These are phyloP conservation scores for Tylopilus cervinicoccineus DNA, from an alignment of 768 basidiomycete genomes.

Conservation along the genomic window DNA sequence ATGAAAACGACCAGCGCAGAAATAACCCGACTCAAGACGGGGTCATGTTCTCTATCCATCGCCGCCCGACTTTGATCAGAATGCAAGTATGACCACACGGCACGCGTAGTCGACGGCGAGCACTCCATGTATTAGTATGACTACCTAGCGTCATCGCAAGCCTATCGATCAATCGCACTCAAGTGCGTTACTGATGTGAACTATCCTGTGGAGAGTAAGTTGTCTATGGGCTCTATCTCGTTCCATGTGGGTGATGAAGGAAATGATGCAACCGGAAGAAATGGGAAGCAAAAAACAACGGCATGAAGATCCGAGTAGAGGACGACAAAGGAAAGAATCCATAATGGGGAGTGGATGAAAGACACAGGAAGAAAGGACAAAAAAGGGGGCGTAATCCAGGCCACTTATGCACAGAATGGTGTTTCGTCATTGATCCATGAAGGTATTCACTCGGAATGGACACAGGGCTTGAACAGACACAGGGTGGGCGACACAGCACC, in stretches of 20 bases:
- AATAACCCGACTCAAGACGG: too few relatives aligned
- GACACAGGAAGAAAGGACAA: not conserved
- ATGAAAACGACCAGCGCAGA: too few relatives aligned
- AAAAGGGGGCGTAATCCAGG: not conserved
- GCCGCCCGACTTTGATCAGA: too few relatives aligned
- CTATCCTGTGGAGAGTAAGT: not conserved
- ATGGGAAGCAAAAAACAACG: not conserved
- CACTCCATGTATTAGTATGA: too few relatives aligned
- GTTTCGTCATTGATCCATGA: constrained; percentile 3
- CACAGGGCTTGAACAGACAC: not conserved
- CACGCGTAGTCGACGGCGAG: too few relatives aligned
- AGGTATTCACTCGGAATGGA: constrained; percentile 1
- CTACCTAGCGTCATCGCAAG: too few relatives aligned
- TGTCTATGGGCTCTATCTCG: constrained; percentile 2
- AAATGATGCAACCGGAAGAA: constrained; percentile 1
- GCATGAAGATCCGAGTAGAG: not conserved
- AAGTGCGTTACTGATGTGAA: not conserved
- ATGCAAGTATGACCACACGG: too few relatives aligned
- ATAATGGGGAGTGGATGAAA: not conserved
- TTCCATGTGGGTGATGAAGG: constrained; percentile 1
- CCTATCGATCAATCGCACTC: not conserved
- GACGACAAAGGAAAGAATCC: not conserved
- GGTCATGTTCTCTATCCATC: too few relatives aligned
- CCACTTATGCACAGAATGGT: constrained; percentile 3
- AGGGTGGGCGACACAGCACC: not conserved